These are phyloP conservation scores for Eimeria brunetti DNA, from an alignment of 169 alveolate species.

Conservation along the genomic window DNA sequence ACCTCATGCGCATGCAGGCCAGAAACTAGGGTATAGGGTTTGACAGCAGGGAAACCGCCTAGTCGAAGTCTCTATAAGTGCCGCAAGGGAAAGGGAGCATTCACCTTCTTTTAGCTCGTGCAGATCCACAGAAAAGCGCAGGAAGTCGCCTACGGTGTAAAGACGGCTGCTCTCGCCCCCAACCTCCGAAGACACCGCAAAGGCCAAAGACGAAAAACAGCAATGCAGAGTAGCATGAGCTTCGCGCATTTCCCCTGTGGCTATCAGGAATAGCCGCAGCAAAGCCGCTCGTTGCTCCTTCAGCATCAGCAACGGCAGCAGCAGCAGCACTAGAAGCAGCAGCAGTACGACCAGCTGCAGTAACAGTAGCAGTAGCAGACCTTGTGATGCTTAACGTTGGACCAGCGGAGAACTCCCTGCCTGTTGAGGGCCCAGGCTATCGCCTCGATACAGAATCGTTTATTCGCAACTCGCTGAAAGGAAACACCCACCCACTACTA, in stretches of 20 bases:
- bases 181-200: slow-evolving; percentile 24
- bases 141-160: slow-evolving; percentile 56
- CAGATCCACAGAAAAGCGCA: slow-evolving; percentile 65
- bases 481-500: neutral
- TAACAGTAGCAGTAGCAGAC: slow-evolving; percentile 12
- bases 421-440: slow-evolving; percentile 75
- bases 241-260: neutral
- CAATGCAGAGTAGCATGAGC: neutral
- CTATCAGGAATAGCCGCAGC: neutral
- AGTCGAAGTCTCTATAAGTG: neutral
- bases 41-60: neutral
- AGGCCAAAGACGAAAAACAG: neutral
- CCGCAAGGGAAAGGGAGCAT: neutral
- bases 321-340: slow-evolving; percentile 11
- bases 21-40: neutral
- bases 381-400: slow-evolving; percentile 71
- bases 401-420: slow-evolving; percentile 78
- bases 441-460: slow-evolving; percentile 62
- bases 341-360: neutral
- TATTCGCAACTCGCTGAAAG: slow-evolving; percentile 54
- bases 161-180: slow-evolving; percentile 26
- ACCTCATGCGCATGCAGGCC: neutral
- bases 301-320: slow-evolving; percentile 24
- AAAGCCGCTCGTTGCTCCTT: no score
- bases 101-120: slow-evolving; percentile 65